A percentile compares a stretch with the other conserved stretches of the same genome.
These are phyloP conservation scores for Candida chauliodis DNA, from an alignment of 805 yeast genomes.

Conservation along the genomic window DNA sequence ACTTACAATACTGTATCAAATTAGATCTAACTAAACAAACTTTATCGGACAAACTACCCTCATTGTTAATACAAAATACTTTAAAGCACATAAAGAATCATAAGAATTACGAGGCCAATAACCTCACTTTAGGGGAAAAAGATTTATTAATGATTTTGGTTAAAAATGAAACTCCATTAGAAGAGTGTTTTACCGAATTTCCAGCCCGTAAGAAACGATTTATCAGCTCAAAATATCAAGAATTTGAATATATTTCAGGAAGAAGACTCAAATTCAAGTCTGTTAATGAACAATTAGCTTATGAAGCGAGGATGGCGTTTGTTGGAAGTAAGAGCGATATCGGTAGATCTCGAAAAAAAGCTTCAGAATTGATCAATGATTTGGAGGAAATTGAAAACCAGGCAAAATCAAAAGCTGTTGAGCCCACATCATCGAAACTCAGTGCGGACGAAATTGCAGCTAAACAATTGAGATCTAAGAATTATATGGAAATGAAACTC, in stretches of 20 bases:
- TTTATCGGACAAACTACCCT: background rate
- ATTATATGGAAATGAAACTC: conserved; percentile 5
- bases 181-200: conserved; percentile 15
- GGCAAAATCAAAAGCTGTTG: conserved; percentile 3
- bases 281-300: conserved; percentile 28
- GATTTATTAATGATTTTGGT: conserved; percentile 16
- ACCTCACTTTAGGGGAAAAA: conserved; percentile 24
- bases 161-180: conserved; percentile 12
- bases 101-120: background rate
- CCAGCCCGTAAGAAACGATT: conserved; percentile 22
- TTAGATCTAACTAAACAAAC: conserved; percentile 3
- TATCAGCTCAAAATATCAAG: conserved; percentile 19
- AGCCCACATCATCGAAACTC: conserved; percentile 6
- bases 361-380: conserved; percentile 14
- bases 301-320: conserved; percentile 39
- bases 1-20: conserved; percentile 4
- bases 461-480: conserved; percentile 8
- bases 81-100: background rate
- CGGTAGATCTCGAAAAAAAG: conserved; percentile 12
- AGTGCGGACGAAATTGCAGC: conserved; percentile 15
- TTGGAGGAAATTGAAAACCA: conserved; percentile 13
- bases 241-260: conserved; percentile 19
- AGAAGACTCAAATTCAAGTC: conserved; percentile 27
- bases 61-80: background rate
- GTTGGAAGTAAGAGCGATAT: conserved; percentile 9